Conservation (phyloP, 306 rosid genomes). For the Parietaria judaica region DNA sequence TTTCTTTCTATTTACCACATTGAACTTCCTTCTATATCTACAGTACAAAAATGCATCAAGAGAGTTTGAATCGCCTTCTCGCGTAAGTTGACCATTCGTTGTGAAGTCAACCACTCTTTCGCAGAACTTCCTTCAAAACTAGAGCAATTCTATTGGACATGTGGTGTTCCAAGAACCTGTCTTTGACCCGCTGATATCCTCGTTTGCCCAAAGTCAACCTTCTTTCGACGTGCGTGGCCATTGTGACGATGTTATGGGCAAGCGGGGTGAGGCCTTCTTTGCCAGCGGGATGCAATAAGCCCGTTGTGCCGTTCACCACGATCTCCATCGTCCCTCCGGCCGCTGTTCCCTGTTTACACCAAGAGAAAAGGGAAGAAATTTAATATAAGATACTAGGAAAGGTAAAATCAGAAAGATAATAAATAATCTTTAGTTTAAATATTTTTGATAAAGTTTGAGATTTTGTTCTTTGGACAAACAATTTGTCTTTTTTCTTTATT, state of each 20-base stretch:
- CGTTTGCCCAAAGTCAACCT: slow-evolving; percentile 83
- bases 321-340: slow-evolving; percentile 96
- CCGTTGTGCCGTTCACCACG: slow-evolving; percentile 70
- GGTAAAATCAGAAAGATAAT: not conserved
- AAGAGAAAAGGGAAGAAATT: not conserved
- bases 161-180: slow-evolving; percentile 68
- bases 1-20: not conserved
- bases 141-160: slow-evolving; percentile 76
- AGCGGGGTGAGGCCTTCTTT: slow-evolving; percentile 68
- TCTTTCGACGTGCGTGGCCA: slow-evolving; percentile 81
- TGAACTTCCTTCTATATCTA: not conserved
- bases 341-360: slow-evolving; percentile 58
- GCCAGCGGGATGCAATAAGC: slow-evolving; percentile 69
- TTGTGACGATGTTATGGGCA: slow-evolving; percentile 61
- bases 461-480: no score
- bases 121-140: slow-evolving; percentile 65
- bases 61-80: slow-evolving; percentile 22
- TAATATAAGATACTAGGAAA: not conserved
- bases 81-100: slow-evolving; percentile 4
- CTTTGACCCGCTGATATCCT: slow-evolving; percentile 73
- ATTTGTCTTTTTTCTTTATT: no score
- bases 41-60: not conserved
- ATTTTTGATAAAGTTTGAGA: no score
- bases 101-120: slow-evolving; percentile 13
- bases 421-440: no score